phyloP scores from a whole-genome alignment of 2,329 filamentous ascomycete species.

The Exophiala bonariae region DNA sequence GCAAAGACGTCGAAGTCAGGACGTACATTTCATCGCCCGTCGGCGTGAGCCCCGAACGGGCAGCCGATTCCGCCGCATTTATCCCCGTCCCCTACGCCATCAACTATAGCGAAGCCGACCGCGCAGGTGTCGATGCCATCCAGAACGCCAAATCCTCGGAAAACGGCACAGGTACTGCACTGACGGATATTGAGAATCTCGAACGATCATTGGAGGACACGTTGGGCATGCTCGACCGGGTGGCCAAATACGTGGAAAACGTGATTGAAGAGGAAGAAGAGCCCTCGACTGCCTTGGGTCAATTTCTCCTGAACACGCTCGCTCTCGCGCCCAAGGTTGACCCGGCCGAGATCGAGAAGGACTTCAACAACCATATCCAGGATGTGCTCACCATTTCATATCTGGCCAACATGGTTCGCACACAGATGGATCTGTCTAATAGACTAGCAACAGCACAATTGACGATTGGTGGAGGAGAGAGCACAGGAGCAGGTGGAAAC shows the following conservation, averaged over 20 bases:
- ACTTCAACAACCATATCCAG: slow-evolving; percentile 99
- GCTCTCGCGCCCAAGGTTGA: slow-evolving; percentile 95
- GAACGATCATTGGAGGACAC: slow-evolving; percentile 86
- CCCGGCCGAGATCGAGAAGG: slow-evolving; percentile 82
- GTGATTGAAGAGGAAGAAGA: slow-evolving; percentile 93
- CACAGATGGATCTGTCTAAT: slow-evolving; percentile 97
- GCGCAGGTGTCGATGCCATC: slow-evolving; percentile 78
- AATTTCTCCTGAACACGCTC: slow-evolving; percentile 92
- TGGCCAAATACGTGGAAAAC: slow-evolving; percentile 86
- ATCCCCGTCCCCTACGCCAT: slow-evolving; percentile 96
- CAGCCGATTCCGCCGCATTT: slow-evolving; percentile 94
- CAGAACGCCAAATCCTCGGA: slow-evolving; percentile 78
- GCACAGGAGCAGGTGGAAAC: slow-evolving; percentile 26
- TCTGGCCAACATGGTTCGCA: slow-evolving; percentile 96
- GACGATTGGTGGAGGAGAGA: slow-evolving; percentile 54
- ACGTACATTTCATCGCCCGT: slow-evolving; percentile 96
- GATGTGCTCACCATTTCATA: slow-evolving; percentile 98
- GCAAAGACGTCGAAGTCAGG: slow-evolving; percentile 82
- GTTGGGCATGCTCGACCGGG: slow-evolving; percentile 83
- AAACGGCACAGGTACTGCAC: slow-evolving; percentile 68
- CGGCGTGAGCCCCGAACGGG: slow-evolving; percentile 89
- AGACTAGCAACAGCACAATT: slow-evolving; percentile 80
- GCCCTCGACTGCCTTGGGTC: slow-evolving; percentile 86
- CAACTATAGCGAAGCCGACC: slow-evolving; percentile 78
- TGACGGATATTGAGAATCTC: slow-evolving; percentile 86